Evolutionary conservation across 75 land plant species (phyloP), one percentile per base, ranked within the genome.

Genomic region (Chamaecyparis obtusa): DNA sequence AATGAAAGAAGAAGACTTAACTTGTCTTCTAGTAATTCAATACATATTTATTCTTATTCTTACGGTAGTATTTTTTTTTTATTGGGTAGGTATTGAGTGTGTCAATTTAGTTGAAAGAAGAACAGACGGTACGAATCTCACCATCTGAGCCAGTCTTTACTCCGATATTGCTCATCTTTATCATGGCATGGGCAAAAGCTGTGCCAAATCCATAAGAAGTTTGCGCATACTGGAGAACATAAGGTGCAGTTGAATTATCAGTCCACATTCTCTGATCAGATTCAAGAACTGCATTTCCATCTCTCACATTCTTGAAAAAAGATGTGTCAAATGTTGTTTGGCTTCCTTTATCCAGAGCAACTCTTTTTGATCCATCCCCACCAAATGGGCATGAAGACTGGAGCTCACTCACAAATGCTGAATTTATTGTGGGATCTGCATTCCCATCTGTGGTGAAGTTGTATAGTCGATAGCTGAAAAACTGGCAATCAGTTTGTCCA

Each of bases 131-230:
- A 19, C 93, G 87, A 30, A 94, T 94, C 90, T 92, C 94, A 5
- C 94, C 95, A 27, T 90, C 86, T 1, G 83, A 49, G 21, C 89
- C 94, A 24, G 93, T 94, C 89, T 90, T 90, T 57, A 94, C 94
- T 13, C 87, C 94, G 43, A 94, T 82, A 74, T 88, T 88, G 83
- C 95, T 76, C 91, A 93, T 85, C 86, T 89, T 93, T n/a, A 94
- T 44, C 90, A 94, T 94, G 6, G 95, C 83, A 64, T 90, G 85
- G 1, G 86, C 39, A 37, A 94, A 94, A 21, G 88, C 90, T 17
- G 30, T 39, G 33, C 60, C 76, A 71, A 94, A 94, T 41, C 32
- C 57, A 75, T 54, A 64, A 17, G 7, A 3, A 72, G 86, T 14
- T 8, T 86, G 89, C 0, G 88, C 88, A 69, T 90, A 93, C 0